Evolutionary conservation across 2,329 filamentous ascomycete genomes (phyloP), one percentile per base, ranked within the genome.

Genomic region (Huntiella omanensis): DNA sequence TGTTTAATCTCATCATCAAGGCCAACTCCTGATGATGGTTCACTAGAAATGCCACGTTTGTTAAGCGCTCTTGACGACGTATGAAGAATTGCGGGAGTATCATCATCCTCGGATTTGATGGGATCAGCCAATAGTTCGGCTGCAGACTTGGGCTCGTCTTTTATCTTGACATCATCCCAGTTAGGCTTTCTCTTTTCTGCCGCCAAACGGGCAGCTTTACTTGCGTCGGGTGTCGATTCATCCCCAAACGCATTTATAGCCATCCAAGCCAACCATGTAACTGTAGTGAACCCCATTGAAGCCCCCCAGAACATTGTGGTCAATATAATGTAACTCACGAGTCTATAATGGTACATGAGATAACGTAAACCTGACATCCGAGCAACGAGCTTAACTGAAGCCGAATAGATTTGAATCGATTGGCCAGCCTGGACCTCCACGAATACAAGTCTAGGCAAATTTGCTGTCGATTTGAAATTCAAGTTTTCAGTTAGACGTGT

Each of bases 281-380:
- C 34, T 1, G 68, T 65, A 58, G 82, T 73, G 37, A 78, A 80
- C 0, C 75, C 52, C 55, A 92, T 68, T 56, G 88, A 85, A 10
- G 75, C 73, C 1, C 65, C 58, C 85, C 87, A 96, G 60, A 95
- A 95, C 0, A 73, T 54, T 1, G 65, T 60, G 0, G 78, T 83
- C 55, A 86, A 81, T 1, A 78, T 55, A 1, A 81, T 45, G 49
- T 85, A 86, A 4, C 77, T 77, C 1, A 75, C 59, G 33, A 91
- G 56, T 10, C 81, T 75, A 63, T 88, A 80, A 51, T 84, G 77
- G 55, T 91, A 91, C 83, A 98, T 93, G 47, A 87, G 55, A 75
- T 82, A 91, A 42, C 81, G 67, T 50, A 95, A 59, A 0, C 88
- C 88, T 8, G 71, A 69, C 52, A 95, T 76, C 45, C 76, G 71